Evolutionary conservation across 2,329 filamentous ascomycete species (phyloP).

Genomic region (Endoconidiophora laricicola): DNA sequence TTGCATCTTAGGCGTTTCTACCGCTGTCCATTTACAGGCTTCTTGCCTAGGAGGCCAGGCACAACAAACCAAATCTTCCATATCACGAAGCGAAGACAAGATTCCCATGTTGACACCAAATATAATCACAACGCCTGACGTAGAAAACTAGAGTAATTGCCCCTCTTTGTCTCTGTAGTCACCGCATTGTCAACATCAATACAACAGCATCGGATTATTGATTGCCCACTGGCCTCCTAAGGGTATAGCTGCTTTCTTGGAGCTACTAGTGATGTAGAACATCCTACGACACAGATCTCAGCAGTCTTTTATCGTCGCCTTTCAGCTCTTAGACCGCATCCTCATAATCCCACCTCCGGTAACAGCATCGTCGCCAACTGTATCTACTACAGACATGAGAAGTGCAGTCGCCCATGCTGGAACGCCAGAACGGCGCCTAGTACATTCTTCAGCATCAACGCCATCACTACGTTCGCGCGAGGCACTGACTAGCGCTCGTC

Average conservation of each 20-base stretch:
- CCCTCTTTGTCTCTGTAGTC: not conserved
- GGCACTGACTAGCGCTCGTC: conserved; percentile 39
- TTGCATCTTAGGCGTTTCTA: no score
- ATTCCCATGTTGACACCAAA: no score
- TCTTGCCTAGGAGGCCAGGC: no score
- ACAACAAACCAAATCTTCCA: not conserved
- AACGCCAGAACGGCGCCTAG: conserved; percentile 21
- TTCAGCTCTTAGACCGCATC: conserved; percentile 23
- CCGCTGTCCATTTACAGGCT: no score
- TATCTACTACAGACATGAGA: conserved; percentile 25
- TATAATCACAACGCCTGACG: no score
- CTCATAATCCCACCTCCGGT: conserved; percentile 15
- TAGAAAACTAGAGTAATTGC: not conserved
- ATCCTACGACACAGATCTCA: conserved; percentile 23
- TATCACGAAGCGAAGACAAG: not conserved
- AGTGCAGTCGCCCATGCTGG: conserved; percentile 30
- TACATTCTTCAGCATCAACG: conserved; percentile 57
- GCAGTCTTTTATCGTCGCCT: conserved; percentile 7
- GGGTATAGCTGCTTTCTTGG: conserved; percentile 1
- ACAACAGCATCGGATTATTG: not conserved
- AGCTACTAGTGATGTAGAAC: conserved; percentile 21
- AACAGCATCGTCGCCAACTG: conserved; percentile 20
- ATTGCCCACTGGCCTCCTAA: not conserved
- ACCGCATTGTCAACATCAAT: not conserved
- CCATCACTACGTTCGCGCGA: conserved; percentile 61